Evolutionary conservation across 176 grass and related monocot species (phyloP), one percentile per base, ranked within the genome.

Genomic region (Aegilops speltoides): DNA sequence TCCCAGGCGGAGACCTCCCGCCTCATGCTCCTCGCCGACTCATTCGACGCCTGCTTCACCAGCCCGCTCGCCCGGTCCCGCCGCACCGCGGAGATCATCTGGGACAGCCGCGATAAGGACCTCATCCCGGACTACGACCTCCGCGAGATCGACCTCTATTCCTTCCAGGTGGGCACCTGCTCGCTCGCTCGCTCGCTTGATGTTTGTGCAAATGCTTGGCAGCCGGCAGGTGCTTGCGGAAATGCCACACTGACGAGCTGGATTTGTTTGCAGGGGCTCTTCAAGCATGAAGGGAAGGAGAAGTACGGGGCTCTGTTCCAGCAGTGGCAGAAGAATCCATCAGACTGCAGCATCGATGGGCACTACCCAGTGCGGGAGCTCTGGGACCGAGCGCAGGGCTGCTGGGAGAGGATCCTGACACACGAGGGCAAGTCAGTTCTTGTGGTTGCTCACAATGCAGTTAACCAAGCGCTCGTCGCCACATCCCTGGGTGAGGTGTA

Each of bases 111-210:
- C 41, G 60, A 68, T 2, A 85, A 91, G 26, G 94, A 91, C 34
- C 90, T 96, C 87, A 84, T 96, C 80, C 84, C 89, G 11, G 97
- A 99, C 26, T 61, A 76, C 11, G 89, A 96, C 65, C 88, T 99
- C 72, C 91, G 97, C 12, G 97, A 99, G 89, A 96, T 99, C 23
- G 94, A 99, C 73, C 97, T 96, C 50, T 99, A 96, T 78, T 96
- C 97, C 5, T 99, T 96, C 73, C 94, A 96, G 90, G 94, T 95
- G 22, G 70, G 87, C 40, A 10, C 25, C 5, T 23, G 33, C 68
- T 40, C 20, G 7, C 7, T 68, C 6, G 3, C 12, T 67, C 7
- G 3, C 22, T 59, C 19, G 10, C 25, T 29, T 14, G 0, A 13
- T 67, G 79, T 79, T 86, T 48, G 64, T 33, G 22, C 31, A 36